Conservation (phyloP, 441 rosid species). For the Croton laevigatus region DNA sequence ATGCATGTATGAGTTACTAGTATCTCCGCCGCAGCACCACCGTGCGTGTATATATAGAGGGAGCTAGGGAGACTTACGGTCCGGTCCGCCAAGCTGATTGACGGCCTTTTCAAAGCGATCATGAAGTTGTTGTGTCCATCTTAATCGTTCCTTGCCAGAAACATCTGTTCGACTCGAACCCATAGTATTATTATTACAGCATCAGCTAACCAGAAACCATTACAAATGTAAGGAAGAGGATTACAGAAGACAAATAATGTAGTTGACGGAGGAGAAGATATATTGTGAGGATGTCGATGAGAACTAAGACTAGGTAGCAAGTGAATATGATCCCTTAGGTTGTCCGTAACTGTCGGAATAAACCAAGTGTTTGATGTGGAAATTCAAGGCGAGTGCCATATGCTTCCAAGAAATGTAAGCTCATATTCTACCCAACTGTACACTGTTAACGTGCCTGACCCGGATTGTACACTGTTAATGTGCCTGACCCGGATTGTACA, state of each 20-base stretch:
- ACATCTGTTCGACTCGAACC: slow-evolving; percentile 40
- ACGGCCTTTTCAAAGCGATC: slow-evolving; percentile 58
- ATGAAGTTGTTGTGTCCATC: slow-evolving; percentile 60
- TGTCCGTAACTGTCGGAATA: slow-evolving; percentile 30
- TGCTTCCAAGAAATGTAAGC: slow-evolving; percentile 17
- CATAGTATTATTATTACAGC: slow-evolving; percentile 21
- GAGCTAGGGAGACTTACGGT: slow-evolving; percentile 41
- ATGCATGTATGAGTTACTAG: neutral
- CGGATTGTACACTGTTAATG: neutral
- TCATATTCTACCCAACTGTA: neutral
- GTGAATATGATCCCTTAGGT: slow-evolving; percentile 13
- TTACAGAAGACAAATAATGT: slow-evolving; percentile 19
- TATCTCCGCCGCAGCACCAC: too few species aligned
- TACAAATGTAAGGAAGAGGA: neutral
- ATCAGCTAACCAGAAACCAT: neutral
- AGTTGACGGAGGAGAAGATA: neutral
- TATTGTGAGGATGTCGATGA: slow-evolving; percentile 29
- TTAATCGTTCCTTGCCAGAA: slow-evolving; percentile 46
- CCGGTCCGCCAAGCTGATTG: slow-evolving; percentile 65
- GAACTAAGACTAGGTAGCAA: slow-evolving; percentile 29
- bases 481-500: slow-evolving; percentile 9
- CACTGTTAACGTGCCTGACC: neutral
- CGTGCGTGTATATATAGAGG: neutral
- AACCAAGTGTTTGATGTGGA: slow-evolving; percentile 16
- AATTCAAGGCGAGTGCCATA: slow-evolving; percentile 2